Evolutionary conservation across 768 basidiomycete species (phyloP), one percentile per base, ranked within the genome.

Genomic region (Trametes maxima): DNA sequence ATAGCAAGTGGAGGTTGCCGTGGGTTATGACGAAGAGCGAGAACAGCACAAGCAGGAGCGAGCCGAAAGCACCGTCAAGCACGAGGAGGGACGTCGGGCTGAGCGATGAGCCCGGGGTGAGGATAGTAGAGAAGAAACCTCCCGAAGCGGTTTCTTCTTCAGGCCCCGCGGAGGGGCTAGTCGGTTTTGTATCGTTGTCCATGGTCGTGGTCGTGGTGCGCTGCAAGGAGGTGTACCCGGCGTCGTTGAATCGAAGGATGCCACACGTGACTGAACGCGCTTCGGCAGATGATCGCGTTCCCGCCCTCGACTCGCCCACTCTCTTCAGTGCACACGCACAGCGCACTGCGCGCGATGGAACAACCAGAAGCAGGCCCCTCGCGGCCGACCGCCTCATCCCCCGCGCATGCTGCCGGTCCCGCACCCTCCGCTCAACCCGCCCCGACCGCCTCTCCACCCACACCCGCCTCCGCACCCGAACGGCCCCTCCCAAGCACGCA

Each of bases 81-180:
- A 82, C 74, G 62, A 85, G 71, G 1, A 90, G 79, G 70, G 91
- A 90, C 0, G 78, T 80, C 0, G 89, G 89, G 59, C 90, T 75
- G n/a, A 91, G 75, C 2, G 90, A 88, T 2, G 90, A 92, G 22
- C 91, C 90, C 11, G 92, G 90, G 50, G 77, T 81, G 14, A 94
- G 78, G 59, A 94, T 78, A 62, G 80, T 77, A 19, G 80, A 73
- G 61, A 90, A 71, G 68, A 89, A 82, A 0, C 65, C 62, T 10
- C 22, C 54, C 3, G 6, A 10, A 1, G 51, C 24, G 24, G 57
- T 48, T 49, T 68, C 67, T 22, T 42, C 37, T 6, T 36, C 22
- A 10, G 37, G 3, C 22, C 37, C 3, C 7, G 46, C 21, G 40
- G 37, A 17, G n/a, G 33, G 11, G 14, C 10, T 5, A 21, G 21